Base-by-base conservation (phyloP, 371 early-diverging fungal genomes). In the Caulochytrium protostelioides region DNA sequence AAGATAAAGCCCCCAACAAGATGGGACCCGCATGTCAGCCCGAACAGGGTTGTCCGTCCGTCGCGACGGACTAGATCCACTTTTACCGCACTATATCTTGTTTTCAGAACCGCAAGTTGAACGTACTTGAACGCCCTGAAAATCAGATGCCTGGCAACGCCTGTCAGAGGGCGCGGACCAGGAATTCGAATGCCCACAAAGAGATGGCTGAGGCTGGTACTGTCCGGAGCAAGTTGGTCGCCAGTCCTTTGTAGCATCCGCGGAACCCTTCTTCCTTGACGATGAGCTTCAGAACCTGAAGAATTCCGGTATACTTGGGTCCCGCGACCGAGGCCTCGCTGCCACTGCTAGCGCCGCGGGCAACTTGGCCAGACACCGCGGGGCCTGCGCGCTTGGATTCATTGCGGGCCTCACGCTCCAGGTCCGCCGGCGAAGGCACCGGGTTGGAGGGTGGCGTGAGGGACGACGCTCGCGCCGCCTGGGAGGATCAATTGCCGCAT, bases 181-280 rank as follows among this genome's bases (percentile, higher is more conserved):
- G 35, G 28, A 69, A 45, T 46, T 90, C 91, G 38, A 83, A 90
- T 4, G 83, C 84, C 41, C 81, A 58, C 33, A 90, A 67, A 1
- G 86, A 81, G 44, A 90, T 44, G 34, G 83, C 82, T 34, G 79
- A 71, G 6, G 82, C 72, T 7, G 92, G 92, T 2, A 91, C 81
- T 0, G 83, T 86, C 38, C 89, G 62, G 23, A 91, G 49, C 25
- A 91, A 44, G 47, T 85, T 87, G 22, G 87, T 79, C 0, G 70
- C 51, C 54, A 90, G 59, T 2, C 92, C 92, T 40, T 72, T 73
- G 50, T 91, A 91, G 39, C 87, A 80, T 1, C 80, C 86, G 1
- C 64, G 44, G 20, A 59, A 41, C 0, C 85, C 84, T 46, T 86
- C 92, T 42, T 86, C 82, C 3, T 32, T 32, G 15, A 60, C 54